A percentile compares a stretch with the other conserved stretches of the same genome.
These are phyloP conservation scores for Larix sibirica DNA, from an alignment of 83 land plant genomes.

Conservation along the genomic window DNA sequence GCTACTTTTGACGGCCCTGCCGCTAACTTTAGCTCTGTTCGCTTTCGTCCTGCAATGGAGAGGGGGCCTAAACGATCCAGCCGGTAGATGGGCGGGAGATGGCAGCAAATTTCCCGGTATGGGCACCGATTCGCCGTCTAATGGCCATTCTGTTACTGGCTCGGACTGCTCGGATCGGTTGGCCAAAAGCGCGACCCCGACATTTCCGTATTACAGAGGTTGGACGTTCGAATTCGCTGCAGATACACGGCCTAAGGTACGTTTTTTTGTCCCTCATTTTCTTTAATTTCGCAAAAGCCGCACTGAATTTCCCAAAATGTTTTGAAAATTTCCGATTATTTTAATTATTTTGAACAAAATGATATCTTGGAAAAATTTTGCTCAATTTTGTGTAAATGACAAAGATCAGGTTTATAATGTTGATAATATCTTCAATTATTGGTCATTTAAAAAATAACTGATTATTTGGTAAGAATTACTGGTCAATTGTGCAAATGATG, in stretches of 20 bases:
- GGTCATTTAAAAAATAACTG: too few species aligned
- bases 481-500: too few species aligned
- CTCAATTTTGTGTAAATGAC: too few species aligned
- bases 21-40: conserved; percentile 59
- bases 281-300: neutral
- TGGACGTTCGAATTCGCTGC: conserved; percentile 50
- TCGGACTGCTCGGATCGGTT: conserved; percentile 48
- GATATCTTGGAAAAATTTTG: too few species aligned
- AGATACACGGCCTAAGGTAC: conserved; percentile 59
- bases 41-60: conserved; percentile 73
- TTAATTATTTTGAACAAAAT: too few species aligned
- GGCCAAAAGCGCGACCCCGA: conserved; percentile 22
- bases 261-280: neutral
- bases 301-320: too few species aligned
- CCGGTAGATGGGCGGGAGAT: conserved; percentile 40
- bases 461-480: too few species aligned
- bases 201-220: conserved; percentile 59
- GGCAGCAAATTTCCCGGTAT: conserved; percentile 62
- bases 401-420: too few species aligned
- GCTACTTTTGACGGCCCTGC: conserved; percentile 62
- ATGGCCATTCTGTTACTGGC: conserved; percentile 15
- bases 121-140: conserved; percentile 22
- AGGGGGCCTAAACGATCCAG: conserved; percentile 53
- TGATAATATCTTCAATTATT: too few species aligned
- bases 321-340: too few species aligned